These are phyloP conservation scores for Mucor plumbeus DNA, from an alignment of 371 early-diverging fungal species.

Conservation along the genomic window DNA sequence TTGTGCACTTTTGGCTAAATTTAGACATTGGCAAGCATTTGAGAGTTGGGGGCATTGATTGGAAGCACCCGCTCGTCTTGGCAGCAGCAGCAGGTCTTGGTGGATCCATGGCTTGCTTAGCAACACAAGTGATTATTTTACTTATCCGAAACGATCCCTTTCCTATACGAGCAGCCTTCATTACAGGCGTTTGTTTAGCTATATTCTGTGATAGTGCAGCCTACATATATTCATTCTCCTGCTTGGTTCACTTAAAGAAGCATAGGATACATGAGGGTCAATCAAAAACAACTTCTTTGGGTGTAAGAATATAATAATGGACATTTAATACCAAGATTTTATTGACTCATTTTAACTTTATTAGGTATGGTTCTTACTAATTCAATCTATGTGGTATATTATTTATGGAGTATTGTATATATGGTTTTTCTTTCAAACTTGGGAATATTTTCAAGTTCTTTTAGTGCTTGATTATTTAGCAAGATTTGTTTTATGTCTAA, in stretches of 20 bases:
- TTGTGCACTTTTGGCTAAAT: slow-evolving; percentile 24
- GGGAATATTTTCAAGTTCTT: slow-evolving; percentile 14
- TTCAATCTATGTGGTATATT: slow-evolving; percentile 19
- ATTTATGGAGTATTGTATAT: slow-evolving; percentile 23
- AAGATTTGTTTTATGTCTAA: slow-evolving; percentile 25
- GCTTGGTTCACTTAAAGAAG: slow-evolving; percentile 14
- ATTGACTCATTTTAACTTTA: neutral
- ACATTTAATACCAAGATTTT: neutral
- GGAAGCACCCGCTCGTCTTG: slow-evolving; percentile 14
- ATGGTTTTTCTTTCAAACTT: slow-evolving; percentile 25
- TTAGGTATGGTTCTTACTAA: slow-evolving; percentile 26
- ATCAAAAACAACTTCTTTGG: slow-evolving; percentile 28
- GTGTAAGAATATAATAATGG: slow-evolving; percentile 15
- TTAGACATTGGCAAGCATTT: slow-evolving; percentile 26
- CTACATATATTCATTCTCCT: slow-evolving; percentile 17
- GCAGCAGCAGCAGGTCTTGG: neutral
- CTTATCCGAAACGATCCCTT: slow-evolving; percentile 8
- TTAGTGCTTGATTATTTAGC: slow-evolving; percentile 21
- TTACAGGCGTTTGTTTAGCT: slow-evolving; percentile 27
- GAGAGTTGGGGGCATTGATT: slow-evolving; percentile 4
- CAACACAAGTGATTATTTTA: slow-evolving; percentile 12
- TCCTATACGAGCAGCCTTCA: slow-evolving; percentile 19
- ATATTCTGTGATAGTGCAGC: slow-evolving; percentile 12
- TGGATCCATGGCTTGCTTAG: slow-evolving; percentile 13
- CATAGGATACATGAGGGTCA: slow-evolving; percentile 18